Conservation (phyloP, 805 yeast species). For the Sporopachydermia lactativora region DNA sequence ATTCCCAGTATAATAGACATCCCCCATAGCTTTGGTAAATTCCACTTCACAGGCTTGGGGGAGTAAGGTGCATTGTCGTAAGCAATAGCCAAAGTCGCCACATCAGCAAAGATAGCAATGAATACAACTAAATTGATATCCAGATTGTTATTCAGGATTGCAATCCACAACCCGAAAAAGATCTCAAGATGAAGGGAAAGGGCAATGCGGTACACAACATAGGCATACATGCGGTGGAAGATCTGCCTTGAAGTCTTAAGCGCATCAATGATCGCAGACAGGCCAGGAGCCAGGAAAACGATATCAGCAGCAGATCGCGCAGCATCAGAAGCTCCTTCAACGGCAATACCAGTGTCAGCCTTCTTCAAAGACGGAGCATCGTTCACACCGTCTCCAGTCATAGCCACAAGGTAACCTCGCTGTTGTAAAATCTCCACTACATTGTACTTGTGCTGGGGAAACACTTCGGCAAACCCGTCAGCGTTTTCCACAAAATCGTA, state of each 20-base stretch:
- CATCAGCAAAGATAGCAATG: constrained; percentile 89
- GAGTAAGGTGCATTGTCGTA: constrained; percentile 93
- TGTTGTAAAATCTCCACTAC: constrained; percentile 52
- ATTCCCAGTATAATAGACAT: constrained; percentile 60
- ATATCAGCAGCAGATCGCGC: constrained; percentile 31
- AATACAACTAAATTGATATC: constrained; percentile 86
- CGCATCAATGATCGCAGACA: constrained; percentile 47
- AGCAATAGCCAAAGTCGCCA: constrained; percentile 70
- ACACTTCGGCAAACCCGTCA: constrained; percentile 79
- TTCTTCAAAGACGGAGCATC: constrained; percentile 56
- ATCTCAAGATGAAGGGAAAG: constrained; percentile 87
- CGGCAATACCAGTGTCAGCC: constrained; percentile 86
- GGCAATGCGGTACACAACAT: constrained; percentile 97
- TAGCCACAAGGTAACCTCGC: constrained; percentile 53
- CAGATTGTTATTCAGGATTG: constrained; percentile 75
- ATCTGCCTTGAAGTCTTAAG: constrained; percentile 87
- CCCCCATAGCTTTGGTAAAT: constrained; percentile 85
- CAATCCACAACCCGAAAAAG: constrained; percentile 94
- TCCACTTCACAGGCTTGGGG: constrained; percentile 90
- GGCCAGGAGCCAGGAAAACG: constrained; percentile 42
- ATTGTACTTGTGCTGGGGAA: constrained; percentile 56
- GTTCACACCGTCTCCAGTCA: constrained; percentile 62
- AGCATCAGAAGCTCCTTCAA: constrained; percentile 31
- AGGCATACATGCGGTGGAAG: constrained; percentile 98
- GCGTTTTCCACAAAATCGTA: constrained; percentile 71